phyloP scores from a whole-genome alignment of 345 rosid genomes.

The Eucalyptus pauciflora region DNA sequence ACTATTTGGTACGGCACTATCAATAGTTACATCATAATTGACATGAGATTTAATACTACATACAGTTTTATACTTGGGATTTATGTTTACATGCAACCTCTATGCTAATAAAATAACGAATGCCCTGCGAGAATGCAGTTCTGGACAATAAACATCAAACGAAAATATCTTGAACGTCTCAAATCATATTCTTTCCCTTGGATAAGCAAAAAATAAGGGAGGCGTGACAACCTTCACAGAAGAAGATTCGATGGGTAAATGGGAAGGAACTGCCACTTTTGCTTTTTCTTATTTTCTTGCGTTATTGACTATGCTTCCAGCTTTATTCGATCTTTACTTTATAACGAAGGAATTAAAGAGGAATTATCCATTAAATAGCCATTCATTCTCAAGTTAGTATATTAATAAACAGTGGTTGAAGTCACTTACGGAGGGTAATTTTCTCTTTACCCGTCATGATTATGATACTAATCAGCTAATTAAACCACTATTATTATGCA shows the following conservation, averaged over 20 bases:
- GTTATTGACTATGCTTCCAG: not conserved
- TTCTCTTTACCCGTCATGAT: not conserved
- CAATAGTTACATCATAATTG: not conserved
- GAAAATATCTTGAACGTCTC: not conserved
- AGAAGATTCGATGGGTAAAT: not conserved
- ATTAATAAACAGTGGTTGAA: not conserved
- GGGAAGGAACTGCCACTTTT: not conserved
- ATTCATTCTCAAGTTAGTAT: no score
- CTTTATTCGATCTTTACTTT: not conserved
- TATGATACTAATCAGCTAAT: no score
- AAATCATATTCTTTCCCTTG: not conserved
- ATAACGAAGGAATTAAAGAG: not conserved
- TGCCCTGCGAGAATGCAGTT: not conserved
- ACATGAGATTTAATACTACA: not conserved
- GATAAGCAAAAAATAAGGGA: not conserved
- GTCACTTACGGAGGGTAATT: not conserved
- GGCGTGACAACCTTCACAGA: not conserved
- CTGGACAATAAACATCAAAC: not conserved
- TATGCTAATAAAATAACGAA: not conserved
- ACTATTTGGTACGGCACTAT: not conserved
- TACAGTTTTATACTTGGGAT: not conserved
- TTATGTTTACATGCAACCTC: not conserved
- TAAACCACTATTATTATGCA: no score
- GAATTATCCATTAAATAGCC: not conserved
- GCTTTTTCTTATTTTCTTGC: not conserved